Base-by-base conservation (phyloP, 371 early-diverging fungal species). In the Synchytrium microbalum region DNA sequence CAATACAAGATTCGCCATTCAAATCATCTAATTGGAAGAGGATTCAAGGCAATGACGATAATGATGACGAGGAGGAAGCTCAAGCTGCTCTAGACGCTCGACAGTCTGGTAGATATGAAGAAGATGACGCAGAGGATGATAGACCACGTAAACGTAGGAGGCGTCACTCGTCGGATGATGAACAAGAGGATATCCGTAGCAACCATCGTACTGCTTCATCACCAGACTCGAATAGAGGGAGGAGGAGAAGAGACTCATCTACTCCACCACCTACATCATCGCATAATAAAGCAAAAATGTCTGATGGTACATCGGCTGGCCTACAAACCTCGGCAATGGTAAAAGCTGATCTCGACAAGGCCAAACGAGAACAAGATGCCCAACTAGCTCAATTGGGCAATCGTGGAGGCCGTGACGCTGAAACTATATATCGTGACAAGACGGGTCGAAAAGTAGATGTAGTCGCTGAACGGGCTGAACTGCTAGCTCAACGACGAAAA, bases 351-450 rank as follows among this genome's bases (percentile, higher is more conserved):
- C 59, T 67, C 0, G 63, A 67, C 32, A 19, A 26, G 19, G 32
- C 61, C 52, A 29, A 46, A 32, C 28, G 25, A 14, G 59, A 59
- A 23, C 64, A 62, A 33, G 31, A 32, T 27, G 57, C 27, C 16
- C 27, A 2, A 13, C 54, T 71, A 2, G 32, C 61, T 2, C 23
- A 13, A 16, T n/a, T 64, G 27, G 53, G 33, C 3, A 52, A 67
- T 8, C 26, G 29, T 0, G 1, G 10, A 58, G 86, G 84, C 38
- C 74, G 74, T 1, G 76, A 77, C 64, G 83, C 85, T 26, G 81
- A 81, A 29, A 89, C 91, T 0, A 79, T 93, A 16, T 82, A 89
- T 72, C 87, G 93, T 71, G 92, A 92, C 65, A 69, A 66, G 60
- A 69, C 72, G 59, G 93, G 93, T 29, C 78, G 84, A 23, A 86